Percentiles rank a stretch among this genome's conserved stretches.
These are phyloP conservation scores for Apiospora malaysiana DNA, from an alignment of 2,329 filamentous ascomycete genomes.

Conservation along the genomic window DNA sequence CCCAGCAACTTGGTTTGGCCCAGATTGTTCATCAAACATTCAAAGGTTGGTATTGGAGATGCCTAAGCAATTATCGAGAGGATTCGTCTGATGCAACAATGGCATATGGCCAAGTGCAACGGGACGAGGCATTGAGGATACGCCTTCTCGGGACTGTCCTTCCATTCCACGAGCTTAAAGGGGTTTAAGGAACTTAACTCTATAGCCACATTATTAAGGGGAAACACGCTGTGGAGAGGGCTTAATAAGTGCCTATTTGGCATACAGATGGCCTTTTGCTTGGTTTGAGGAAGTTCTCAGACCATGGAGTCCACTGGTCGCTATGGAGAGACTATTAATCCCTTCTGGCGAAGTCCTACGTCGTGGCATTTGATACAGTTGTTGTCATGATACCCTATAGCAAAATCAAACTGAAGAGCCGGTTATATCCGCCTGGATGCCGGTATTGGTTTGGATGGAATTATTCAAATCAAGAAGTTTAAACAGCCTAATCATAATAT, in stretches of 20 bases:
- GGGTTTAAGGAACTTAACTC: not conserved
- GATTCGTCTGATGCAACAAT: not conserved
- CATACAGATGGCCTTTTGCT: not conserved
- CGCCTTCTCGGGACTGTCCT: not conserved
- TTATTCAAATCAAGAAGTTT: not conserved
- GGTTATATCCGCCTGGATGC: not conserved
- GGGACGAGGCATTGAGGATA: not conserved
- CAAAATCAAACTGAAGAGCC: not conserved
- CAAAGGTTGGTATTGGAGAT: not conserved
- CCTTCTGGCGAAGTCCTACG: not conserved
- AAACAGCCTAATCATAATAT: not conserved
- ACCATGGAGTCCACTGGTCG: not conserved
- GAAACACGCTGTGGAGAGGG: not conserved
- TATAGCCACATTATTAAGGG: not conserved
- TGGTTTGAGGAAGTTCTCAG: too few species aligned
- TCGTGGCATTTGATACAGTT: not conserved
- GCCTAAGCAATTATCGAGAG: not conserved
- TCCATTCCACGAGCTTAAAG: not conserved
- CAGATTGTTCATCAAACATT: not conserved
- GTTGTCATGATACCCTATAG: not conserved
- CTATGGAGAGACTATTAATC: too few species aligned
- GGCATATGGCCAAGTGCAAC: not conserved
- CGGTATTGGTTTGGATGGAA: not conserved
- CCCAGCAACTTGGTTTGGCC: not conserved
- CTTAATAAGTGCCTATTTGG: not conserved